Percentiles rank a stretch among this genome's conserved stretches.
phyloP scores from a whole-genome alignment of 1,139 yeast species.

The Kurtzmaniella quercitrusa region DNA sequence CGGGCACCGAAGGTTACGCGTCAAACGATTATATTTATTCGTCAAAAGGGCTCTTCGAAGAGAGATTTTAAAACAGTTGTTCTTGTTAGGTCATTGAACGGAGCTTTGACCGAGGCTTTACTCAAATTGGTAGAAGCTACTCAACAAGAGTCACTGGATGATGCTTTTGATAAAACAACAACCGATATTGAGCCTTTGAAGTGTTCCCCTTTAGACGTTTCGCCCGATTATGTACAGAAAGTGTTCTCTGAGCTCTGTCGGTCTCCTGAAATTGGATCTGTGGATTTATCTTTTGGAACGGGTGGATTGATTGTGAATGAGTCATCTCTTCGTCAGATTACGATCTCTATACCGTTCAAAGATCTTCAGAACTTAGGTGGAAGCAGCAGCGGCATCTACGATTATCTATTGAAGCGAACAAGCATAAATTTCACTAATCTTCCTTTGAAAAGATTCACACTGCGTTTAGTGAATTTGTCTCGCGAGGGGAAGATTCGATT shows the following conservation, averaged over 20 bases:
- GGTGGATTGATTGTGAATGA: neutral
- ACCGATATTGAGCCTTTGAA: neutral
- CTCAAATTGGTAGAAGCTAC: slow-evolving; percentile 2
- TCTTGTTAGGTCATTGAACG: slow-evolving; percentile 9
- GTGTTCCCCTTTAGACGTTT: slow-evolving; percentile 1
- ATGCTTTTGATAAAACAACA: neutral
- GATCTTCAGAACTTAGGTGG: slow-evolving; percentile 1
- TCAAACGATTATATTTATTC: slow-evolving; percentile 11
- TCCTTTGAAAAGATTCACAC: slow-evolving; percentile 17
- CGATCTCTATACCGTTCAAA: neutral
- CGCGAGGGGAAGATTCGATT: slow-evolving; percentile 19
- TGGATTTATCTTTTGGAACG: neutral
- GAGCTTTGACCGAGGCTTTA: slow-evolving; percentile 7
- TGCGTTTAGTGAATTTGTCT: slow-evolving; percentile 18
- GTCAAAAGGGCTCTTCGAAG: neutral
- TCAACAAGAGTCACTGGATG: slow-evolving; percentile 2
- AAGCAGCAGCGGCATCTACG: slow-evolving; percentile 1
- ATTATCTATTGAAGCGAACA: slow-evolving; percentile 14
- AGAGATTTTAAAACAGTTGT: slow-evolving; percentile 11
- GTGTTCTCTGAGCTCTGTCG: neutral
- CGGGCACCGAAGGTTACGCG: slow-evolving; percentile 9
- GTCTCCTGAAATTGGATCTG: neutral
- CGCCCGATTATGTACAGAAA: neutral
- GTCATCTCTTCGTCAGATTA: neutral
- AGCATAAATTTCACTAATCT: slow-evolving; percentile 20